A percentile compares a stretch with the other conserved stretches of the same genome.
phyloP scores from a whole-genome alignment of 1,284 basidiomycete genomes.

The Cerioporus squamosus region DNA sequence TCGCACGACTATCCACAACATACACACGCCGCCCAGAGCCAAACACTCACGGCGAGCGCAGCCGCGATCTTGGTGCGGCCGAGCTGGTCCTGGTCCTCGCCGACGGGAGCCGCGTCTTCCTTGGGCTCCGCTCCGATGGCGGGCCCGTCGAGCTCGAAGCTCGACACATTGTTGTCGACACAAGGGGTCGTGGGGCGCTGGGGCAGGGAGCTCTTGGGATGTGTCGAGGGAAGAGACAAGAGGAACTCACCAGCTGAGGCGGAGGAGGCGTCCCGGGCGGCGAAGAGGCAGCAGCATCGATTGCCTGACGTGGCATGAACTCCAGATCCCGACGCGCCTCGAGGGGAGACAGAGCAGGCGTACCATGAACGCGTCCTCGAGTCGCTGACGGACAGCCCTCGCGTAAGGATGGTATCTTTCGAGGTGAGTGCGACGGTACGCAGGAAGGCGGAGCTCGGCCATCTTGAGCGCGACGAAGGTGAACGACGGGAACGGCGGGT shows the following conservation, averaged over 20 bases:
- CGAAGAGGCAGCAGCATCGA: no score
- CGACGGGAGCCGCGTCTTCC: background rate
- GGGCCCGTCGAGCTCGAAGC: background rate
- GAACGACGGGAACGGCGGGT: background rate
- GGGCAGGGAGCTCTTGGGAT: background rate
- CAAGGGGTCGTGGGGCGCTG: background rate
- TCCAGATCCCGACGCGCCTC: background rate
- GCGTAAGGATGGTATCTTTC: constrained; percentile 25
- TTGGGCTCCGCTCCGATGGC: background rate
- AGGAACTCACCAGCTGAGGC: background rate
- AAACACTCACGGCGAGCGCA: background rate
- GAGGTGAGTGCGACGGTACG: constrained; percentile 21
- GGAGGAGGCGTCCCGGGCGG: background rate
- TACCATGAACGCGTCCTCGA: constrained; percentile 26
- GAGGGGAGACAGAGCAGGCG: constrained; percentile 7
- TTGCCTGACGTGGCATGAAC: background rate
- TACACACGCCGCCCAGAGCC: background rate
- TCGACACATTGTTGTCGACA: background rate
- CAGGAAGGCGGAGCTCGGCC: constrained; percentile 15
- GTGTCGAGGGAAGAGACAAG: background rate
- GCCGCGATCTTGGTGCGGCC: background rate
- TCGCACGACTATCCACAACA: background rate
- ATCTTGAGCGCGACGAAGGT: background rate
- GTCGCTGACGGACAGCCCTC: constrained; percentile 9
- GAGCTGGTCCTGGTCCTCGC: background rate